phyloP scores from a whole-genome alignment of 164 flowering plant genomes.

The Amborella trichopoda region DNA sequence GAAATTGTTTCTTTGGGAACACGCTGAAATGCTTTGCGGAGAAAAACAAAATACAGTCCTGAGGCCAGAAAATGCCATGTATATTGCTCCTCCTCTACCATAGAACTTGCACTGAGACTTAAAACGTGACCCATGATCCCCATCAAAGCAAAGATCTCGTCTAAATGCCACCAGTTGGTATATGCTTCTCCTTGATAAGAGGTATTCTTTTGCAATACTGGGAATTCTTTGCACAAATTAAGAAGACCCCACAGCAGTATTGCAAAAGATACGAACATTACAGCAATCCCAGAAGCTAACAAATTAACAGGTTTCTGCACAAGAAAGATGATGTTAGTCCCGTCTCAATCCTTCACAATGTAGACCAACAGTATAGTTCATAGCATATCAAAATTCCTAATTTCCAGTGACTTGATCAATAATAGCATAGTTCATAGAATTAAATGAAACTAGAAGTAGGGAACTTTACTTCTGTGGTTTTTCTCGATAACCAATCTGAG shows the following conservation, averaged over 20 bases:
- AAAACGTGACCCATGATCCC: conserved; percentile 32
- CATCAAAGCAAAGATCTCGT: conserved; percentile 34
- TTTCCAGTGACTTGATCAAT: conserved; percentile 1
- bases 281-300: conserved; percentile 53
- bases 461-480: conserved; percentile 84
- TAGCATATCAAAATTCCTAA: no score
- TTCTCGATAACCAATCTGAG: conserved; percentile 74
- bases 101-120: conserved; percentile 90
- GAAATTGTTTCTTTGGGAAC: no score
- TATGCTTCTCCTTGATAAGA: conserved; percentile 2
- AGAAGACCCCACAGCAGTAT: conserved; percentile 31
- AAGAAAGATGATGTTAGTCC: no score
- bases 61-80: conserved; percentile 76
- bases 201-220: conserved; percentile 8
- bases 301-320: conserved; percentile 67
- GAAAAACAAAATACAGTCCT: conserved; percentile 49
- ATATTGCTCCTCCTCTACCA: conserved; percentile 98
- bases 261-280: conserved; percentile 54
- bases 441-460: no score
- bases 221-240: conserved; percentile 5
- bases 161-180: conserved; percentile 29
- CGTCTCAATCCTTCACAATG: no score
- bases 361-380: no score
- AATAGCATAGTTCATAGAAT: no score
- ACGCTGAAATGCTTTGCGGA: conserved; percentile 36